Conservation (phyloP, 2,329 filamentous ascomycete species). For the Colletotrichum sp. region DNA sequence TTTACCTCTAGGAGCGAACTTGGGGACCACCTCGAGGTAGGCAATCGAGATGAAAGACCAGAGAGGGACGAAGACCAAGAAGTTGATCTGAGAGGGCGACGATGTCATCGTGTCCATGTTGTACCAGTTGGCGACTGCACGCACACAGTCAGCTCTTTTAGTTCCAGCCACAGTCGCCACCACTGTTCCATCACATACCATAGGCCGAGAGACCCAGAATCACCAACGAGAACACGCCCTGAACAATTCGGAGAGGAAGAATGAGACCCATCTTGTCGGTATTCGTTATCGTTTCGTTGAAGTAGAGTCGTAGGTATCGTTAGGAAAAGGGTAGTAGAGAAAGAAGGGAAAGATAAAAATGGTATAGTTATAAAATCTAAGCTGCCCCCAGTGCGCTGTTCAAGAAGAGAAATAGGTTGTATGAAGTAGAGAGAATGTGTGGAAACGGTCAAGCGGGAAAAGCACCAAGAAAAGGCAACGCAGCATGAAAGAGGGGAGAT, state of each 20-base stretch:
- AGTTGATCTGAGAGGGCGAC: slow-evolving; percentile 63
- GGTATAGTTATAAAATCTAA: slow-evolving; percentile 1
- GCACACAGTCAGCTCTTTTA: slow-evolving; percentile 17
- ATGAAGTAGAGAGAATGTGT: not conserved
- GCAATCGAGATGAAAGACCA: slow-evolving; percentile 59
- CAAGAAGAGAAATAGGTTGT: slow-evolving; percentile 10
- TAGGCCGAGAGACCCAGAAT: slow-evolving; percentile 54
- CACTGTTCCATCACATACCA: slow-evolving; percentile 41
- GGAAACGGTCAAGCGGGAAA: slow-evolving; percentile 7
- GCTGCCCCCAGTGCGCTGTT: slow-evolving; percentile 22
- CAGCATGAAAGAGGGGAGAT: slow-evolving; percentile 19
- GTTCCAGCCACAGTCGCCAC: not conserved
- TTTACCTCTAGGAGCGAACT: slow-evolving; percentile 47
- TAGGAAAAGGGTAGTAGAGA: not conserved
- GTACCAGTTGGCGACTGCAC: slow-evolving; percentile 65
- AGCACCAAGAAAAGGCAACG: slow-evolving; percentile 14
- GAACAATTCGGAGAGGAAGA: slow-evolving; percentile 48
- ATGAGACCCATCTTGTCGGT: slow-evolving; percentile 44
- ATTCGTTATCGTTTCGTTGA: slow-evolving; percentile 15
- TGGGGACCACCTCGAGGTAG: slow-evolving; percentile 57
- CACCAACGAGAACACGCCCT: slow-evolving; percentile 49
- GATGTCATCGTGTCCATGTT: slow-evolving; percentile 56
- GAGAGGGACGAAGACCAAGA: slow-evolving; percentile 59
- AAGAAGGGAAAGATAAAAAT: not conserved
- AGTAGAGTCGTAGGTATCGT: not conserved